A percentile compares a stretch with the other conserved stretches of the same genome.
Evolutionary conservation across 2,329 filamentous ascomycete genomes (phyloP).

Genomic region (Hypoxylon rubiginosum): DNA sequence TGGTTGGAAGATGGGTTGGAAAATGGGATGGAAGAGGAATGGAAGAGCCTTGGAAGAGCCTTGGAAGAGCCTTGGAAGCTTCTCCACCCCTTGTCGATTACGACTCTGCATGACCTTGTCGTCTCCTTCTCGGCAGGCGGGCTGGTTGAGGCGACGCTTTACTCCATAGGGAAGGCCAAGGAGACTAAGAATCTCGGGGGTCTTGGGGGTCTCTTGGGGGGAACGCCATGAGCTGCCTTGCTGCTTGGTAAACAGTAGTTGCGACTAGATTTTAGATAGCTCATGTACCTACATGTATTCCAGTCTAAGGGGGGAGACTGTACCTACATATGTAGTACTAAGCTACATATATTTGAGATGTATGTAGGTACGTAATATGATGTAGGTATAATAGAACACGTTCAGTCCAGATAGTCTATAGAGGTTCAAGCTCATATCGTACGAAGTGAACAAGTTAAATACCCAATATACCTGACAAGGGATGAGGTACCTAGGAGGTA

Average conservation of each 20-base stretch:
- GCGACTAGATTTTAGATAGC: background rate
- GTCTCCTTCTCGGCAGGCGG: slow-evolving; percentile 34
- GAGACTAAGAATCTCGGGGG: slow-evolving; percentile 4
- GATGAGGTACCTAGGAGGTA: background rate
- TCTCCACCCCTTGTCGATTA: slow-evolving; percentile 6
- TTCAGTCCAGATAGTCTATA: background rate
- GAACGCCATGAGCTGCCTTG: too few relatives aligned
- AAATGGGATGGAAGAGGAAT: slow-evolving; percentile 11
- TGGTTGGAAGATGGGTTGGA: background rate
- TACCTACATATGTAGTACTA: background rate
- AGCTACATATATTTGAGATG: too few relatives aligned
- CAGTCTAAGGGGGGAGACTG: background rate
- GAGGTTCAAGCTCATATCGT: background rate
- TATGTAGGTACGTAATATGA: background rate
- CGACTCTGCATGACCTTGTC: slow-evolving; percentile 27
- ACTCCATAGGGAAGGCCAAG: slow-evolving; percentile 36
- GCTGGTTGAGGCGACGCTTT: slow-evolving; percentile 38
- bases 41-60: slow-evolving; percentile 21
- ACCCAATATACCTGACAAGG: background rate
- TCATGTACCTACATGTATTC: background rate
- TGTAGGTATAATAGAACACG: too few relatives aligned
- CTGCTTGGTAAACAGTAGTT: background rate
- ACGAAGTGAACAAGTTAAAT: background rate
- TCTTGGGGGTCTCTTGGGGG: slow-evolving; percentile 6
- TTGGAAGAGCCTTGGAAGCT: slow-evolving; percentile 28